These are phyloP conservation scores for Nematodospora valgi DNA, from an alignment of 805 yeast genomes.

Conservation along the genomic window DNA sequence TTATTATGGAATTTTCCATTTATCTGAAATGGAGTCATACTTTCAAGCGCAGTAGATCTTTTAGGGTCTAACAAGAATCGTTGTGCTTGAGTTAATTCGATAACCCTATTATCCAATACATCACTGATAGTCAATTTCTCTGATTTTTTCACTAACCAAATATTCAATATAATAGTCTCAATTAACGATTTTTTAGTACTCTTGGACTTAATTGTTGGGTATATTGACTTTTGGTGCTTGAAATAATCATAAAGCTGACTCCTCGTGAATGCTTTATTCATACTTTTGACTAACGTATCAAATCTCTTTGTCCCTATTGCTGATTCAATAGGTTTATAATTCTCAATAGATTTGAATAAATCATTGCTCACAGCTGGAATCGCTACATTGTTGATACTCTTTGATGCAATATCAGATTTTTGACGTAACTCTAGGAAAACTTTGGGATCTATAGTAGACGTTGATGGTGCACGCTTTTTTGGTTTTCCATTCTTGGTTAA, in stretches of 20 bases:
- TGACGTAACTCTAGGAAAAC: background rate
- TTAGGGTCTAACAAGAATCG: background rate
- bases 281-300: conserved; percentile 5
- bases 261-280: conserved; percentile 14
- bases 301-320: conserved; percentile 11
- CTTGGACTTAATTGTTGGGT: background rate
- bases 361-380: background rate
- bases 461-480: background rate
- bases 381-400: background rate
- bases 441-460: background rate
- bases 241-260: conserved; percentile 13
- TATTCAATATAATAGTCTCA: conserved; percentile 24
- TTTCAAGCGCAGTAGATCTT: background rate
- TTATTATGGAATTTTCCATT: background rate
- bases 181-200: conserved; percentile 17
- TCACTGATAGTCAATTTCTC: background rate
- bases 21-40: background rate
- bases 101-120: background rate
- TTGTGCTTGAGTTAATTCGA: background rate
- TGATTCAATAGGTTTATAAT: conserved; percentile 9
- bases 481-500: background rate
- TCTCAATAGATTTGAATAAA: conserved; percentile 9
- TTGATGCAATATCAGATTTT: background rate
- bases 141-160: conserved; percentile 27
- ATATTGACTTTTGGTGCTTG: no score